These are phyloP conservation scores for Boletus vinaceobasis DNA, from an alignment of 768 basidiomycete genomes.

Conservation along the genomic window DNA sequence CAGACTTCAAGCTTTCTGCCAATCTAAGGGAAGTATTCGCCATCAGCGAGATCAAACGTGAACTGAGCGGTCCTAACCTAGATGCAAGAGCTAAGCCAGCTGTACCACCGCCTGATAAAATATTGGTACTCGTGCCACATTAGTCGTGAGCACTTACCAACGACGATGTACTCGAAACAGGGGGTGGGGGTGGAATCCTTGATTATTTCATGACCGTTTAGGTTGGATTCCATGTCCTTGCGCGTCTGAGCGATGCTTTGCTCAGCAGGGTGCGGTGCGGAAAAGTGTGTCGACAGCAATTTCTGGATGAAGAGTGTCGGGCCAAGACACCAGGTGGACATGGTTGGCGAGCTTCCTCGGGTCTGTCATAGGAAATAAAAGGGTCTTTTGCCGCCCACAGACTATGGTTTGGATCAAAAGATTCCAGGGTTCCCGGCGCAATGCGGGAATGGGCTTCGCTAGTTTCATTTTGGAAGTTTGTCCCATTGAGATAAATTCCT, in stretches of 20 bases:
- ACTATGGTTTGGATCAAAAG: no score
- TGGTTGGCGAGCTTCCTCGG: neutral
- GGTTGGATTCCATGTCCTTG: neutral
- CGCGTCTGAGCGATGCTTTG: neutral
- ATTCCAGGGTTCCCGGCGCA: no score
- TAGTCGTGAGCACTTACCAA: constrained; percentile 1
- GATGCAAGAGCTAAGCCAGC: constrained; percentile 18
- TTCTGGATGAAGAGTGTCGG: neutral
- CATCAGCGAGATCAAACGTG: neutral
- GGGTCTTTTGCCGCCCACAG: no score
- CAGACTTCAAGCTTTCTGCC: constrained; percentile 9
- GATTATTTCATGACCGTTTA: neutral
- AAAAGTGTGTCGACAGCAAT: neutral
- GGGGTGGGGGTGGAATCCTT: neutral
- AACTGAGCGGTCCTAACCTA: neutral
- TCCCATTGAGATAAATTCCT: no score
- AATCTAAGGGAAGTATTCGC: constrained; percentile 1
- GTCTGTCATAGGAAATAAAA: neutral
- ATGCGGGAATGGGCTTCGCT: no score
- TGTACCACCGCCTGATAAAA: constrained; percentile 11
- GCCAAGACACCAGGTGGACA: neutral
- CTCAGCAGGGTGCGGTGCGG: neutral
- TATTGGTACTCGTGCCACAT: neutral
- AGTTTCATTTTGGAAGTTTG: no score
- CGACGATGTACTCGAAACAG: constrained; percentile 12